Evolutionary conservation across 2,329 filamentous ascomycete genomes (phyloP), one percentile per base, ranked within the genome.

Genomic region (Cladosporium sp.): DNA sequence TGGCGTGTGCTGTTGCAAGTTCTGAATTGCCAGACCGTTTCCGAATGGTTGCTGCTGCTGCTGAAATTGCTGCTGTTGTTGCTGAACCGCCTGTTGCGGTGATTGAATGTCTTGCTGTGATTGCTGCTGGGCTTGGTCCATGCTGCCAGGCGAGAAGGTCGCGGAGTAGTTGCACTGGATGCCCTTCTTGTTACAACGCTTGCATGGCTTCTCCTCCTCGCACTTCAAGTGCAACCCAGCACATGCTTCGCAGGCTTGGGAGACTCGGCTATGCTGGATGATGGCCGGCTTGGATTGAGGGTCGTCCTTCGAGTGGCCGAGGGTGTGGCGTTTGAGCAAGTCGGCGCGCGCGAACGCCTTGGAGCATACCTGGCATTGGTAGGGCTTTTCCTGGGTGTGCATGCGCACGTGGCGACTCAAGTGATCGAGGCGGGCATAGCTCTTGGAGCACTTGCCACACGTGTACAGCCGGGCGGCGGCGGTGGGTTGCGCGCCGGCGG

Each of bases 171-270:
- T 66, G 52, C 77, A 80, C 5, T 63, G 58, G 16, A 78, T 71
- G 57, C 71, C 70, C 57, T 75, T 77, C 58, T 75, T 75, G 38
- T 66, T 70, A 62, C 77, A 80, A 43, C 77, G 68, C 56, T 69
- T 74, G 59, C 77, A 80, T 7, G 77, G 77, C 63, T 79, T 79
- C 43, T 74, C 70, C 56, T 80, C 77, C 55, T 79, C 76, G 56
- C 77, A 80, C 59, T 77, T 76, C 16, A 80, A 66, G 58, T 80
- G 77, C 2, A 75, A 72, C 18, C 71, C 68, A 18, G 77, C 76
- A 56, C 77, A 79, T 4, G 74, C 69, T 54, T 76, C 75, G 55
- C 77, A 80, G 1, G 77, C 77, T 61, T 78, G 75, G 4, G 70
- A 73, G 3, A 76, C 74, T 6, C 74, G 67, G 54, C 63, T 64